Base-by-base conservation (phyloP, 116 monocot genomes). In the Cymodocea nodosa region DNA sequence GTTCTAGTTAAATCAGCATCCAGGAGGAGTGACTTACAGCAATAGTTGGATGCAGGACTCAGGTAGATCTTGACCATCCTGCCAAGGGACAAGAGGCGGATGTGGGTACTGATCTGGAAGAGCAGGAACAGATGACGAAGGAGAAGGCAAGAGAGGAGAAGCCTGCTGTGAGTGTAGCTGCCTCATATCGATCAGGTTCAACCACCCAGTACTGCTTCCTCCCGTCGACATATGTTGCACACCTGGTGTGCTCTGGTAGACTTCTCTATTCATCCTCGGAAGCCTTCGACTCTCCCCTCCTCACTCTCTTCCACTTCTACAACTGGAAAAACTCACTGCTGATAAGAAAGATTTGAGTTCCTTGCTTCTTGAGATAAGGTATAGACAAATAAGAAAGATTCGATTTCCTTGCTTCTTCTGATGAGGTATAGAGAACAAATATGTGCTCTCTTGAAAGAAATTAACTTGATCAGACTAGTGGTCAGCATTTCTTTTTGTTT, bases 11-110 rank as follows among this genome's bases (percentile, higher is more conserved):
- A 44, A 44, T 44, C 8, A 44, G 11, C 44, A 44, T 44, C 1
- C 0, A 52, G 35, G 51, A 17, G 15, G 51, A 66, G 52, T 52
- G 19, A 36, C 67, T 80, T 78, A 86, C 90, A 84, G 74, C 35
- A 86, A 59, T 3, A 90, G 79, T 52, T 90, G 90, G 66, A 86
- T 86, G 79, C 83, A 86, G 63, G 90, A 82, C 60, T 86, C 82
- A 10, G 84, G 83, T 30, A 80, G 76, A 5, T 83, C 86, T 51
- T 90, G 86, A 24, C 16, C 71, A 23, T 86, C 85, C 34, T 74
- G 71, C 74, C 83, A 89, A 40, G 78, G 72, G 52, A 49, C 34
- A n/a, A 68, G 19, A 23, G 40, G 37, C 19, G 68, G 55, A 23
- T 22, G 55, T 17, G 68, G 60, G 17, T 62, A 52, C 52, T 60